These are phyloP conservation scores for Diaporthe citri DNA, from an alignment of 2,329 filamentous ascomycete genomes.

Conservation along the genomic window DNA sequence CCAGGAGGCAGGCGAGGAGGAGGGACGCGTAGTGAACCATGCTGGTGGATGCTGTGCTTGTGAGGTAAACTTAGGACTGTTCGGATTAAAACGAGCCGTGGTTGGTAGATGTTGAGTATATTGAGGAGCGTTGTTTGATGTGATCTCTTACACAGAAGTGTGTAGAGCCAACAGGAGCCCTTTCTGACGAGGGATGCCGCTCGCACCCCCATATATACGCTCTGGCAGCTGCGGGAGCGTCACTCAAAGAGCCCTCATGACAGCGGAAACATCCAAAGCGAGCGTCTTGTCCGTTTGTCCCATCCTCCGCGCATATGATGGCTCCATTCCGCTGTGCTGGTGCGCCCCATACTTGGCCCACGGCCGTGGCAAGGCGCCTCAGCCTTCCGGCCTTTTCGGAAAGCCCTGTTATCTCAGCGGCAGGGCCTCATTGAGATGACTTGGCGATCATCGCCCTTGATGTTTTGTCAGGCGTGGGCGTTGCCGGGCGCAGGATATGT, in stretches of 20 bases:
- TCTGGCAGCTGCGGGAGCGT: not conserved
- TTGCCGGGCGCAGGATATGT: not conserved
- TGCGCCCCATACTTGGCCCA: not conserved
- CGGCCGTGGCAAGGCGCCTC: not conserved
- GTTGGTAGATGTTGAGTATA: not conserved
- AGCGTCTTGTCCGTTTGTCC: not conserved
- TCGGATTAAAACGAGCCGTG: not conserved
- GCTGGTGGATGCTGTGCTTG: not conserved
- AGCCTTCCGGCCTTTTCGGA: not conserved
- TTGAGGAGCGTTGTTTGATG: not conserved
- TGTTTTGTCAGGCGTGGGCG: not conserved
- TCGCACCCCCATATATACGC: not conserved
- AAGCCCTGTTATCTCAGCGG: not conserved
- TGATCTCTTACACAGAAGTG: not conserved
- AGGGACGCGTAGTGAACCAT: not conserved
- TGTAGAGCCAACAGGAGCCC: not conserved
- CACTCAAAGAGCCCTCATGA: not conserved
- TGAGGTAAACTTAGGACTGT: not conserved
- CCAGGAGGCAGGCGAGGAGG: constrained; percentile 8
- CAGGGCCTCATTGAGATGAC: not conserved
- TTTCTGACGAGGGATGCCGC: not conserved
- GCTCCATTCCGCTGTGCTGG: not conserved
- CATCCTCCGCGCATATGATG: not conserved
- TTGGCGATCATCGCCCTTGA: not conserved
- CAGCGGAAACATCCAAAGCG: not conserved